These are phyloP conservation scores for Scytalidium lignicola DNA, from an alignment of 2,329 filamentous ascomycete genomes.

Conservation along the genomic window DNA sequence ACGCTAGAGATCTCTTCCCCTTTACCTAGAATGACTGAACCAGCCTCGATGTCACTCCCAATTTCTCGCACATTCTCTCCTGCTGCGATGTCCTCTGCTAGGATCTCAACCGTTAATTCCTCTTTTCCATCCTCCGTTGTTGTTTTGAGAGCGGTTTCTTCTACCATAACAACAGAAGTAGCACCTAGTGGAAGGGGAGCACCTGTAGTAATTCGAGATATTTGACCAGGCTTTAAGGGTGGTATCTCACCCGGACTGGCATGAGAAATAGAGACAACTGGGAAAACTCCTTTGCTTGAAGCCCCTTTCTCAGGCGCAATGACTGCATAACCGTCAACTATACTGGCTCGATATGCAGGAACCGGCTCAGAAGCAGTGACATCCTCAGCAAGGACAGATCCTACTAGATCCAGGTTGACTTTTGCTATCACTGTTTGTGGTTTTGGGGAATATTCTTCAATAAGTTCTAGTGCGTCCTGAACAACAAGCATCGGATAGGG, in stretches of 20 bases:
- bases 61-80: conserved; percentile 89
- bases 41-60: conserved; percentile 76
- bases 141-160: conserved; percentile 76
- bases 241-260: conserved; percentile 67
- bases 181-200: conserved; percentile 85
- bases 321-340: conserved; percentile 93
- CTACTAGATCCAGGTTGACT: conserved; percentile 64
- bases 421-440: conserved; percentile 51
- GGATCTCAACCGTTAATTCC: conserved; percentile 82
- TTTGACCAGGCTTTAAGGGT: conserved; percentile 64
- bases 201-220: conserved; percentile 90
- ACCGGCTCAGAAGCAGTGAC: conserved; percentile 77
- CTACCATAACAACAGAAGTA: conserved; percentile 93
- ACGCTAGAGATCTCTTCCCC: conserved; percentile 81
- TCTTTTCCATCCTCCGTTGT: conserved; percentile 76
- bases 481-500: conserved; percentile 92
- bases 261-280: conserved; percentile 81
- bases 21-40: conserved; percentile 63
- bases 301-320: conserved; percentile 55
- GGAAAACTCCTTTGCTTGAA: conserved; percentile 72
- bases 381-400: conserved; percentile 76
- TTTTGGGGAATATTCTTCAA: conserved; percentile 66
- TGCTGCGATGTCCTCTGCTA: conserved; percentile 67
- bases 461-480: conserved; percentile 68
- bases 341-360: conserved; percentile 90